Evolutionary conservation across 441 rosid genomes (phyloP), one percentile per base, ranked within the genome.

Genomic region (Syzygium syzygioides): DNA sequence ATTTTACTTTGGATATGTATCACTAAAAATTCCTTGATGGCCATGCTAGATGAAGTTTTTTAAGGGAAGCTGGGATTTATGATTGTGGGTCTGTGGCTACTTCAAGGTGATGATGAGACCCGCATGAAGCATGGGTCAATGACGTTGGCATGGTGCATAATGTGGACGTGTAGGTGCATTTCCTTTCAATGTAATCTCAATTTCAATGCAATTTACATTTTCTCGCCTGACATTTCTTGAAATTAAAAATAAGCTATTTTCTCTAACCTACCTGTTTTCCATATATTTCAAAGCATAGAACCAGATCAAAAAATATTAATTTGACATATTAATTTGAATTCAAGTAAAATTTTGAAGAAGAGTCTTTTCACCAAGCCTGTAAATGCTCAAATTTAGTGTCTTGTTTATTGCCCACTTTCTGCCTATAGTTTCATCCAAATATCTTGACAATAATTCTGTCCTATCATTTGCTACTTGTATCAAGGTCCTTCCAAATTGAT

Each of bases 271-370:
- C 25, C 71, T 0, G 32, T 62, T 62, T 62, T 62, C 18, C 71
- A 2, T 30, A 30, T 30, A 64, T 64, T 30, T 0, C 71, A 1
- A 14, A 14, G 19, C 68, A 8, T n/a, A 28, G 68, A n/a, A 13
- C 34, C 68, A 6, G n/a, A 2, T 6, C n/a, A 0, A 62, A 62
- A n/a, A 0, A 0, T 3, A 30, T 10, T 5, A 30, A 64, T n/a
- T 62, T 62, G 37, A 14, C n/a, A n/a, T n/a, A n/a, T n/a, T n/a
- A n/a, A n/a, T n/a, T n/a, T n/a, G n/a, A n/a, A 64, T 30, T 15
- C 37, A 64, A 7, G 30, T 64, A 37, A 64, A 64, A 64, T 7
- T 7, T 64, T 30, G 1, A 64, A 30, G 37, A 30, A 20, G 3
- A 15, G 12, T 3, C 7, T 1, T n/a, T n/a, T 15, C 3, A 14